Percentiles rank a stretch among this genome's conserved stretches.
These are phyloP conservation scores for Zizania palustris DNA, from an alignment of 202 grass and related monocot genomes.

Conservation along the genomic window DNA sequence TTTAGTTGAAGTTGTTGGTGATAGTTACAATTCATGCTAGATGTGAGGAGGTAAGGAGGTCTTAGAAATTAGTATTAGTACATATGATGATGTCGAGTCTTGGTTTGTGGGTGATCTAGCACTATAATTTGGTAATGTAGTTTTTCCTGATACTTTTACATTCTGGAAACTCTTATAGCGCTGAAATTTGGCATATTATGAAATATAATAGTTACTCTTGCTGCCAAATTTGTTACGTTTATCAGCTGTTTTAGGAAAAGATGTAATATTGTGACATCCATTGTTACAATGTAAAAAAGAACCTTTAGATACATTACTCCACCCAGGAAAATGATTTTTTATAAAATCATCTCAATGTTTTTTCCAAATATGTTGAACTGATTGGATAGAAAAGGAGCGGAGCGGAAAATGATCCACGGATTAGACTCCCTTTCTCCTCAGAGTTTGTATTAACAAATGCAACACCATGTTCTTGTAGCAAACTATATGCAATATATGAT, in stretches of 20 bases:
- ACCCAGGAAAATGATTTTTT: not conserved
- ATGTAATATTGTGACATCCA: not conserved
- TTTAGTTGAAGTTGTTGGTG: not conserved
- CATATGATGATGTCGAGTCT: not conserved
- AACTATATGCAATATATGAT: not conserved
- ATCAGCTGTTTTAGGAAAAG: not conserved
- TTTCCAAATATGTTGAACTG: not conserved
- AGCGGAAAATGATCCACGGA: no score
- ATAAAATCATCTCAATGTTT: not conserved
- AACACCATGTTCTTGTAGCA: no score
- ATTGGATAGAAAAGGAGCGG: no score
- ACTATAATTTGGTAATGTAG: not conserved
- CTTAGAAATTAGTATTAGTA: not conserved
- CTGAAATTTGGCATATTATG: conserved; percentile 21
- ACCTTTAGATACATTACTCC: conserved; percentile 16
- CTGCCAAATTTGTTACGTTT: not conserved
- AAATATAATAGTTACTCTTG: not conserved
- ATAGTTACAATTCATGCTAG: not conserved
- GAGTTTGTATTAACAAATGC: no score
- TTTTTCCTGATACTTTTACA: not conserved
- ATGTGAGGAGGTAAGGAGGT: not conserved
- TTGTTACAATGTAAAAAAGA: not conserved
- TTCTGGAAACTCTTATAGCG: not conserved
- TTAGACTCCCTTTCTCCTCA: no score
- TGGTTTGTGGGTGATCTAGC: not conserved